These are phyloP conservation scores for Chlamydomonas urium DNA, from an alignment of 139 green algal species.

Conservation along the genomic window DNA sequence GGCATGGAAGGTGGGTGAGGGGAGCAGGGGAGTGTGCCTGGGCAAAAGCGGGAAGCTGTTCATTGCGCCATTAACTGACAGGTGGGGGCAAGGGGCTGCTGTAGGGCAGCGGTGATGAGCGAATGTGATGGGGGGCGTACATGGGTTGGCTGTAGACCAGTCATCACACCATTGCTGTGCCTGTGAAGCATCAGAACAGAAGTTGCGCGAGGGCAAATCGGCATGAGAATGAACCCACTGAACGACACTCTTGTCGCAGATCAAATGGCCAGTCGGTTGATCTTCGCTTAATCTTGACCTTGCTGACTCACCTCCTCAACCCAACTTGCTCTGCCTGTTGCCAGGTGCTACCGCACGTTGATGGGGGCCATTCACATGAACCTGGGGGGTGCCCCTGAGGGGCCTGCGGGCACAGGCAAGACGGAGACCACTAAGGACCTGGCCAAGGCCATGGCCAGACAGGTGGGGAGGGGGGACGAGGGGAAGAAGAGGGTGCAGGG, in stretches of 20 bases:
- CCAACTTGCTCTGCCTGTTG: neutral
- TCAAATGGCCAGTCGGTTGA: neutral
- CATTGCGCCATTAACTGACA: constrained; percentile 78
- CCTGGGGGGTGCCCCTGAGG: constrained; percentile 73
- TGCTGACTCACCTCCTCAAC: neutral
- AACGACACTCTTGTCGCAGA: neutral
- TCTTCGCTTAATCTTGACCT: neutral
- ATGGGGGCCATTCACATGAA: constrained; percentile 77
- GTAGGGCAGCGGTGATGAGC: neutral
- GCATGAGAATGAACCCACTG: no score
- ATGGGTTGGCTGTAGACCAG: no score
- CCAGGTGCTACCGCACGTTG: constrained; percentile 71
- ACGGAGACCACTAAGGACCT: constrained; percentile 84
- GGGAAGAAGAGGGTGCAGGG: neutral
- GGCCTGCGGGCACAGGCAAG: constrained; percentile 61
- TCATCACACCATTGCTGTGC: no score
- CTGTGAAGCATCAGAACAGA: neutral
- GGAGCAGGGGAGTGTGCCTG: no score
- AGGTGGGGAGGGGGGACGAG: constrained; percentile 15
- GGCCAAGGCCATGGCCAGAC: constrained; percentile 69
- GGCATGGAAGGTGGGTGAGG: no score
- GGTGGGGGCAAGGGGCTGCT: neutral
- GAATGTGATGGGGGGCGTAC: neutral
- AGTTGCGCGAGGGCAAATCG: no score
- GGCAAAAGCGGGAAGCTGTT: constrained; percentile 70